phyloP scores from a whole-genome alignment of 441 rosid species.

The Adansonia rubrostipa region DNA sequence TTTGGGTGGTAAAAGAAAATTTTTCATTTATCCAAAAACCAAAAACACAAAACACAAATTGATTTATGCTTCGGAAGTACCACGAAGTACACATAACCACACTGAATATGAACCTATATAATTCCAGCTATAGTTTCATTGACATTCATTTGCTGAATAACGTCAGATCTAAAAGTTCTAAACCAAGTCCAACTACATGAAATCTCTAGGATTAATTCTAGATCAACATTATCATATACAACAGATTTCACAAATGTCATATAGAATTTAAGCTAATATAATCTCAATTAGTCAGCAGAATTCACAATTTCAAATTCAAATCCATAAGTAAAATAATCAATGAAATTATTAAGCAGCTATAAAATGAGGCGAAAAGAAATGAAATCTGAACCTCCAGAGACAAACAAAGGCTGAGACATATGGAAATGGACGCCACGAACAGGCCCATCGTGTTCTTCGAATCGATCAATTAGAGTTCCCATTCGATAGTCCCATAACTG shows the following conservation, averaged over 20 bases:
- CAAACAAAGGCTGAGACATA: slow-evolving; percentile 73
- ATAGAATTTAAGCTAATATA: not conserved
- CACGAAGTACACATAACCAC: not conserved
- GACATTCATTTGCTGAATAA: not conserved
- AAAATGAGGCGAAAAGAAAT: not conserved
- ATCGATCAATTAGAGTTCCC: slow-evolving; percentile 82
- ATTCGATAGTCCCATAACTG: slow-evolving; percentile 94
- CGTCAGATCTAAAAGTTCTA: not conserved
- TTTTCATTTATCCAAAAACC: not conserved
- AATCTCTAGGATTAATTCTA: not conserved
- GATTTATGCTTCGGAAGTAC: not conserved
- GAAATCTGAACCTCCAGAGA: slow-evolving; percentile 66
- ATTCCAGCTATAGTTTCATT: not conserved
- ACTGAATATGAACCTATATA: not conserved
- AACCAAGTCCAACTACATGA: not conserved
- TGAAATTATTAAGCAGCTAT: too few relatives aligned
- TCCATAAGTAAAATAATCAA: not conserved
- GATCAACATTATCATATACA: not conserved
- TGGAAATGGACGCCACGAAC: slow-evolving; percentile 91
- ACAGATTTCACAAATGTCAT: not conserved
- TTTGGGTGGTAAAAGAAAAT: not conserved
- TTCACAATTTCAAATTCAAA: not conserved
- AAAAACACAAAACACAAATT: not conserved
- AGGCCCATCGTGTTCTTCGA: slow-evolving; percentile 90
- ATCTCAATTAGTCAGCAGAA: not conserved